These are phyloP conservation scores for Fusarium setosum DNA, from an alignment of 2,329 filamentous ascomycete species.

Conservation along the genomic window DNA sequence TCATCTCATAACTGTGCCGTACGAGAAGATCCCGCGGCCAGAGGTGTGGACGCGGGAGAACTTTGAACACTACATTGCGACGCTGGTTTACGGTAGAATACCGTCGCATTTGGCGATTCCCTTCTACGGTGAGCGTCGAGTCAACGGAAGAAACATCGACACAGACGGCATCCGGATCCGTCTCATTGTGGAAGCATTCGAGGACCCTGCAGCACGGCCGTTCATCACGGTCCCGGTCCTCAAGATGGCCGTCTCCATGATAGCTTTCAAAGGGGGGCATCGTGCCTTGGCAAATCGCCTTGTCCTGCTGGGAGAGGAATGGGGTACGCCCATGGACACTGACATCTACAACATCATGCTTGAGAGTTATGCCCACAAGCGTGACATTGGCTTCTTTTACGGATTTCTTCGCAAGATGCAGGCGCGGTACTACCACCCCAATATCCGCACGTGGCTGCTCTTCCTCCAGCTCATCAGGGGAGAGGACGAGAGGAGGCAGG, in stretches of 20 bases:
- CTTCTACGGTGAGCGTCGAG: slow-evolving; percentile 48
- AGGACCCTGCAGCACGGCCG: slow-evolving; percentile 46
- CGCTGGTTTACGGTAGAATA: slow-evolving; percentile 53
- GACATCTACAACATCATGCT: slow-evolving; percentile 62
- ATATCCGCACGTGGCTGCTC: slow-evolving; percentile 60
- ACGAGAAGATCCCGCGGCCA: slow-evolving; percentile 54
- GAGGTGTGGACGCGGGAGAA: slow-evolving; percentile 54
- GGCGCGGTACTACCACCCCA: slow-evolving; percentile 51
- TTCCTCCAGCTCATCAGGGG: slow-evolving; percentile 67
- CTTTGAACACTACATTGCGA: slow-evolving; percentile 56
- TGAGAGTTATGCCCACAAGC: slow-evolving; percentile 51
- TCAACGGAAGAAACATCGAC: slow-evolving; percentile 44
- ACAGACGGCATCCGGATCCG: slow-evolving; percentile 53
- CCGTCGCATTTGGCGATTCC: slow-evolving; percentile 45
- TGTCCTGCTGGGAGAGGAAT: slow-evolving; percentile 50
- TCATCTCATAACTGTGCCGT: slow-evolving; percentile 47
- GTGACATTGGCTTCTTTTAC: slow-evolving; percentile 56
- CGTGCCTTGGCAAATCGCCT: slow-evolving; percentile 49
- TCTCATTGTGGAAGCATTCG: slow-evolving; percentile 54
- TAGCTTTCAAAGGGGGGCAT: slow-evolving; percentile 50
- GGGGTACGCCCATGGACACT: slow-evolving; percentile 56
- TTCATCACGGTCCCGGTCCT: slow-evolving; percentile 54
- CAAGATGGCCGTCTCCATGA: slow-evolving; percentile 58
- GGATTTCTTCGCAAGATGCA: slow-evolving; percentile 55
- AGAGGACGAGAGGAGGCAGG: slow-evolving; percentile 63